Percentiles rank a stretch among this genome's conserved stretches.
These are phyloP conservation scores for Cyclotella sp. DNA, from an alignment of 108 stramenopile species.

Conservation along the genomic window DNA sequence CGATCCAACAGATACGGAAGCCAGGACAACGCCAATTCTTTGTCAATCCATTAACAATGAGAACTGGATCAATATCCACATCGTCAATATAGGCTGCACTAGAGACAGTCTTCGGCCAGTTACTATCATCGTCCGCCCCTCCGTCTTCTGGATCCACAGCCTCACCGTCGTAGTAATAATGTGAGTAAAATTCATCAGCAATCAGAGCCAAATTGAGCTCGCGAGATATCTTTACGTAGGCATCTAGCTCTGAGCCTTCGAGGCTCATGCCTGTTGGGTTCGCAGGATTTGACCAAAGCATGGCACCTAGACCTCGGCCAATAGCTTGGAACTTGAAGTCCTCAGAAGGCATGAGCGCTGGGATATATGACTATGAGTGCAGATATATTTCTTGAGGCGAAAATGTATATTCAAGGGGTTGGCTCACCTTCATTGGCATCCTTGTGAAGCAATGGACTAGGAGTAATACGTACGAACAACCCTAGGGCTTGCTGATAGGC, in stretches of 20 bases:
- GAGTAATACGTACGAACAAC: constrained; percentile 51
- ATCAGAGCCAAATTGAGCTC: constrained; percentile 32
- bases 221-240: constrained; percentile 45
- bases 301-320: constrained; percentile 50
- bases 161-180: constrained; percentile 63
- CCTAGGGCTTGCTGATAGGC: constrained; percentile 58
- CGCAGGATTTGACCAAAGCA: constrained; percentile 46
- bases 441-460: constrained; percentile 47
- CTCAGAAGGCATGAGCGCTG: constrained; percentile 45
- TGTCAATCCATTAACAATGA: constrained; percentile 60
- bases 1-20: constrained; percentile 60
- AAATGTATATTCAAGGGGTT: neutral
- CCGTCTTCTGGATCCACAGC: constrained; percentile 50
- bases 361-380: neutral
- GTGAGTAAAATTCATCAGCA: constrained; percentile 61
- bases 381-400: neutral
- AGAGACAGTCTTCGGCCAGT: constrained; percentile 64
- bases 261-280: constrained; percentile 52
- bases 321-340: constrained; percentile 50
- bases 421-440: constrained; percentile 28
- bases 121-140: constrained; percentile 53
- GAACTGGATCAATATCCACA: constrained; percentile 54
- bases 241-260: constrained; percentile 44
- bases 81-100: constrained; percentile 52
- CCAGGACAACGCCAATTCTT: constrained; percentile 64